These are phyloP conservation scores for Eutrema heterophyllum DNA, from an alignment of 345 rosid species.

Conservation along the genomic window DNA sequence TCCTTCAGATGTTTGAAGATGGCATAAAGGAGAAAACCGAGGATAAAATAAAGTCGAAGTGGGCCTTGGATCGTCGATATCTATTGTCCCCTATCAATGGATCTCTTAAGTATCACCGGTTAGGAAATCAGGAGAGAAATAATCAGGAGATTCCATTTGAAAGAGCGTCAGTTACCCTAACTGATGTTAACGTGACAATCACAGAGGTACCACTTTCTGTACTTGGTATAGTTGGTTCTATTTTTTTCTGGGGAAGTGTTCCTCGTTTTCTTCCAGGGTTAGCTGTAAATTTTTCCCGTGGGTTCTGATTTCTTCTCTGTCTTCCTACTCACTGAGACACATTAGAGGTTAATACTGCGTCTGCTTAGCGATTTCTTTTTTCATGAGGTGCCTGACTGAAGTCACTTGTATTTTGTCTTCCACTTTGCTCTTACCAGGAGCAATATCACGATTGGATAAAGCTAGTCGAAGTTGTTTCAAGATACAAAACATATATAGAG, in stretches of 20 bases:
- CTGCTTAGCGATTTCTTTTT: not conserved
- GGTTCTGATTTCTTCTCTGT: not conserved
- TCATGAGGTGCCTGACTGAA: constrained; percentile 17
- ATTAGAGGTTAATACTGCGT: not conserved
- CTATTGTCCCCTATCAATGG: constrained; percentile 91
- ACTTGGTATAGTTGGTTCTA: not conserved
- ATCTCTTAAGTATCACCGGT: constrained; percentile 86
- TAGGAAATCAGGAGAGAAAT: constrained; percentile 91
- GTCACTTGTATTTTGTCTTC: constrained; percentile 15
- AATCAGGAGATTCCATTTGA: constrained; percentile 92
- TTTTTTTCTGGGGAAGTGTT: not conserved
- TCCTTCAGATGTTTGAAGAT: constrained; percentile 85
- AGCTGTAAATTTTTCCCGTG: not conserved
- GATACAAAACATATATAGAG: constrained; percentile 75
- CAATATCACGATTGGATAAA: constrained; percentile 98
- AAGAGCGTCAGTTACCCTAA: constrained; percentile 77
- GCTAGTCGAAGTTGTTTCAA: constrained; percentile 83
- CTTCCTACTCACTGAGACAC: not conserved
- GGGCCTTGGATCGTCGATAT: constrained; percentile 76
- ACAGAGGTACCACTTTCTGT: constrained; percentile 58
- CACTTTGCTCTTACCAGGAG: constrained; percentile 45
- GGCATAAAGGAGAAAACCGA: constrained; percentile 73
- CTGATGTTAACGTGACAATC: constrained; percentile 74
- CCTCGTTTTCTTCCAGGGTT: constrained; percentile 3
- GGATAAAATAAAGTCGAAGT: constrained; percentile 44